Percentiles rank a stretch among this genome's conserved stretches.
Conservation (phyloP, 2,329 filamentous ascomycete species). For the Alternaria ethzedia region DNA sequence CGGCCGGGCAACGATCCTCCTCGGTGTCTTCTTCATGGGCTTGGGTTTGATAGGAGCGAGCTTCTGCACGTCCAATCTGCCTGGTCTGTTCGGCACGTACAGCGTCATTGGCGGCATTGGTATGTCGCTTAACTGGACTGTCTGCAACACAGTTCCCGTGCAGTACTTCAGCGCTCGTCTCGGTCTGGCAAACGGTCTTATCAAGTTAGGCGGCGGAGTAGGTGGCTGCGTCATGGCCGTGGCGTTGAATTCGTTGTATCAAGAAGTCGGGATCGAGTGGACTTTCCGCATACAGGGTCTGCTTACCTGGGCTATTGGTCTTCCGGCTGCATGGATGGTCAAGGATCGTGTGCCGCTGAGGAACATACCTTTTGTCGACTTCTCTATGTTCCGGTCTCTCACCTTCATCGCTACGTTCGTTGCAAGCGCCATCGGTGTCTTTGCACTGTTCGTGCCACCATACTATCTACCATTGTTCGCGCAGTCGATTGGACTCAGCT, state of each 20-base stretch:
- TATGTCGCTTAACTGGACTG: conserved; percentile 31
- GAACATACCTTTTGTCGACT: conserved; percentile 31
- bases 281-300: conserved; percentile 40
- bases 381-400: conserved; percentile 32
- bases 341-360: conserved; percentile 32
- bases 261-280: conserved; percentile 37
- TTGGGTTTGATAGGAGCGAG: conserved; percentile 57
- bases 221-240: conserved; percentile 36
- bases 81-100: conserved; percentile 57
- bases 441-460: conserved; percentile 39
- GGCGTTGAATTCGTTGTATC: conserved; percentile 33
- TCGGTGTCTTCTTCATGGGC: conserved; percentile 60
- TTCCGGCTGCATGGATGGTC: conserved; percentile 34
- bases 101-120: conserved; percentile 58
- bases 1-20: conserved; percentile 53
- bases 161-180: conserved; percentile 41
- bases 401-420: conserved; percentile 32
- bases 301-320: conserved; percentile 29
- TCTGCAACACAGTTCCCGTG: conserved; percentile 30
- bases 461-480: conserved; percentile 41
- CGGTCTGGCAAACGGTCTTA: conserved; percentile 38
- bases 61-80: conserved; percentile 55
- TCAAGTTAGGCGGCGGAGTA: conserved; percentile 40
- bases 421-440: conserved; percentile 33
- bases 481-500: conserved; percentile 30